phyloP scores from a whole-genome alignment of 345 rosid species.

The Anacardium occidentale region DNA sequence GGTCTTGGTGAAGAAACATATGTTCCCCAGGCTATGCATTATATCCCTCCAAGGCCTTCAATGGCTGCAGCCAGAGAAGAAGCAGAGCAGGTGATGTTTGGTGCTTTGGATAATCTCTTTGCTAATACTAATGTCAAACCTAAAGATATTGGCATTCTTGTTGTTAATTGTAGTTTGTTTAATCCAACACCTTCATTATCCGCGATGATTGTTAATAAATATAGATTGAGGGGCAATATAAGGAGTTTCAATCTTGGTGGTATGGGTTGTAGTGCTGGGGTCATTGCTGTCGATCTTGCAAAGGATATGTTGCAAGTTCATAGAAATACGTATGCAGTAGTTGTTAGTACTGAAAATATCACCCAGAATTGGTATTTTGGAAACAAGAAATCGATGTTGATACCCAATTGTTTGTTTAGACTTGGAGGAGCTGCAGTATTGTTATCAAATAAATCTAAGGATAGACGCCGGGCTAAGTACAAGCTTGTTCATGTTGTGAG shows the following conservation, averaged over 20 bases:
- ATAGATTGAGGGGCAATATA: slow-evolving; percentile 72
- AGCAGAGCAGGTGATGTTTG: slow-evolving; percentile 92
- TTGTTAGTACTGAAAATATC: slow-evolving; percentile 84
- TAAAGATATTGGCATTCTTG: slow-evolving; percentile 76
- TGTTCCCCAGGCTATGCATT: slow-evolving; percentile 77
- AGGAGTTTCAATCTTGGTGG: slow-evolving; percentile 78
- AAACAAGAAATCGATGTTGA: slow-evolving; percentile 79
- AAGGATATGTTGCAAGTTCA: slow-evolving; percentile 85
- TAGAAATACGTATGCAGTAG: slow-evolving; percentile 80
- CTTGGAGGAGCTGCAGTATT: slow-evolving; percentile 76
- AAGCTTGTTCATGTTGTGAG: slow-evolving; percentile 81
- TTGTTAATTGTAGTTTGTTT: slow-evolving; percentile 87
- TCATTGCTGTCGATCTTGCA: slow-evolving; percentile 75
- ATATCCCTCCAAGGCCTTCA: slow-evolving; percentile 73
- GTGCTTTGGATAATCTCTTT: slow-evolving; percentile 70
- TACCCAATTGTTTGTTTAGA: slow-evolving; percentile 85
- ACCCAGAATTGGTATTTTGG: slow-evolving; percentile 97
- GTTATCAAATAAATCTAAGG: slow-evolving; percentile 58
- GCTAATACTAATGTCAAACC: slow-evolving; percentile 67
- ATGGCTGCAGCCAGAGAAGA: slow-evolving; percentile 87
- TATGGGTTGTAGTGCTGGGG: slow-evolving; percentile 95
- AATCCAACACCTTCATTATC: slow-evolving; percentile 92
- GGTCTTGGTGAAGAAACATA: slow-evolving; percentile 95
- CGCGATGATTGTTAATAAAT: slow-evolving; percentile 86
- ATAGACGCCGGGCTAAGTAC: slow-evolving; percentile 68